A percentile compares a stretch with the other conserved stretches of the same genome.
Conservation (phyloP, 2,329 filamentous ascomycete species). For the Penicillium sp. region DNA sequence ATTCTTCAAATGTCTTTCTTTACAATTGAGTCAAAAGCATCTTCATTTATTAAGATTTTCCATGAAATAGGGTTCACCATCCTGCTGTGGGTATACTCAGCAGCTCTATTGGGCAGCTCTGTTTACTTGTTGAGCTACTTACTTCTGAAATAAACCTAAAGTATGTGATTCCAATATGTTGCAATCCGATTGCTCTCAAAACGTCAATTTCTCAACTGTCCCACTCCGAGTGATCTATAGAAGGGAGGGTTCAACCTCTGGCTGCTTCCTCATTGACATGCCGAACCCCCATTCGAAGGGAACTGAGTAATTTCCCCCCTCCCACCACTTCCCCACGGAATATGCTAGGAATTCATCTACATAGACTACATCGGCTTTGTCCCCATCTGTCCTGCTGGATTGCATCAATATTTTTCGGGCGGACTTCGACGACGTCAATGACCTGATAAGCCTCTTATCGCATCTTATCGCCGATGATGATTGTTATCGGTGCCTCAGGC, state of each 20-base stretch:
- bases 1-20: background rate
- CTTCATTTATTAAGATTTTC: background rate
- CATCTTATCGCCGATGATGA: conserved; percentile 3
- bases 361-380: background rate
- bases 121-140: background rate
- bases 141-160: background rate
- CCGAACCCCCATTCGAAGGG: background rate
- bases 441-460: conserved; percentile 12
- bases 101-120: background rate
- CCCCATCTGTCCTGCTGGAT: background rate
- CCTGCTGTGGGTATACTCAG: background rate
- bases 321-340: background rate
- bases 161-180: background rate
- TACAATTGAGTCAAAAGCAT: background rate
- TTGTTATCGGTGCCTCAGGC: conserved; percentile 20
- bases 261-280: background rate
- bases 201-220: background rate
- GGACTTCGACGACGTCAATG: background rate
- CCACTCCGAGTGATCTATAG: background rate
- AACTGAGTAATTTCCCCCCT: no score
- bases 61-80: background rate
- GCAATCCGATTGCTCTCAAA: background rate
- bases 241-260: background rate
- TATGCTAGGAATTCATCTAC: no score
- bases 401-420: background rate